phyloP scores from a whole-genome alignment of 768 basidiomycete species.

The Naganishia kalamii region DNA sequence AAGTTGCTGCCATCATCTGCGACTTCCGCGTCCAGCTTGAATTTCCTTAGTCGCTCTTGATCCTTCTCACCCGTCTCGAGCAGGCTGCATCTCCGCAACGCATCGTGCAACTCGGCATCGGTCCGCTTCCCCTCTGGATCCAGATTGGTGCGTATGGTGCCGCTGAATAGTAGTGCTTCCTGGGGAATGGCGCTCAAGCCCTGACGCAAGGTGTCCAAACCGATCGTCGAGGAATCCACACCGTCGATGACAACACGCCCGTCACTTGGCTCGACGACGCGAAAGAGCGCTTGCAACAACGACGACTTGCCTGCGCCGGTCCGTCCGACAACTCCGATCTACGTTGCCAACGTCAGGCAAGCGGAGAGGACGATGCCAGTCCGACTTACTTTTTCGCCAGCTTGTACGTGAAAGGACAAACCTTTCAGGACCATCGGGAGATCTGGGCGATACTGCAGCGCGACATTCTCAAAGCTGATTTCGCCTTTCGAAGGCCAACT shows the following conservation, averaged over 20 bases:
- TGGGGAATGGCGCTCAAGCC: slow-evolving; percentile 66
- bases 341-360: no score
- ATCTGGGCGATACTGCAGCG: slow-evolving; percentile 63
- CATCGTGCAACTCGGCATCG: slow-evolving; percentile 60
- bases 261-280: no score
- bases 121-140: slow-evolving; percentile 56
- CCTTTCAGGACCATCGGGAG: slow-evolving; percentile 73
- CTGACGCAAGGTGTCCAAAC: slow-evolving; percentile 55
- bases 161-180: slow-evolving; percentile 54
- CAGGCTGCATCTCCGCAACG: slow-evolving; percentile 59
- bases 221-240: slow-evolving; percentile 50
- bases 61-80: slow-evolving; percentile 16
- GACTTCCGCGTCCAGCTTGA: slow-evolving; percentile 59
- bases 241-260: slow-evolving; percentile 50
- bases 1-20: slow-evolving; percentile 64
- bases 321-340: slow-evolving; percentile 57
- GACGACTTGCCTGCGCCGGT: slow-evolving; percentile 58
- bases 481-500: slow-evolving; percentile 70
- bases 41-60: slow-evolving; percentile 54
- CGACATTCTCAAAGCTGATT: slow-evolving; percentile 64
- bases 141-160: slow-evolving; percentile 50
- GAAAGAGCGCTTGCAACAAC: slow-evolving; percentile 52
- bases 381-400: slow-evolving; percentile 69
- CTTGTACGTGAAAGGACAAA: slow-evolving; percentile 62
- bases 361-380: no score